Conservation (phyloP, 495 filamentous ascomycete species). For the Neohortaea acidophila region DNA sequence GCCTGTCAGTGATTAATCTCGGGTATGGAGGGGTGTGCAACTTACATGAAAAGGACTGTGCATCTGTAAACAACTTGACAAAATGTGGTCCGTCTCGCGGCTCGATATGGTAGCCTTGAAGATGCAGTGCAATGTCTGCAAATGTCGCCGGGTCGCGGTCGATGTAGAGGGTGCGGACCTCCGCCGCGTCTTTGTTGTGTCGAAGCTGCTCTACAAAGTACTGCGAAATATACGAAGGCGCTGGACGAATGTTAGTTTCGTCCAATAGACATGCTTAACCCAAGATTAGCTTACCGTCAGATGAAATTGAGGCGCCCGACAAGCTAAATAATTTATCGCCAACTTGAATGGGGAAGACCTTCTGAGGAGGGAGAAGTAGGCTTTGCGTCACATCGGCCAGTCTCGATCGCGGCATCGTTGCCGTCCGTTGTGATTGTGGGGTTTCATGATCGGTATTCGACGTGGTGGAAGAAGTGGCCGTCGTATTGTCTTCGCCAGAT, state of each 20-base stretch:
- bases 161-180: conserved; percentile 69
- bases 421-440: too few species aligned
- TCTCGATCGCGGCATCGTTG: too few species aligned
- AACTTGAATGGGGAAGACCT: conserved; percentile 88
- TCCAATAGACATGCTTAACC: too few species aligned
- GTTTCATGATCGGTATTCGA: too few species aligned
- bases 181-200: conserved; percentile 39
- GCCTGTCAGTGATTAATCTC: not conserved
- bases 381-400: too few species aligned
- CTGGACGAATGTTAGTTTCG: conserved; percentile 50
- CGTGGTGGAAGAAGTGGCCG: too few species aligned
- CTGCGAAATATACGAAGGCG: conserved; percentile 92
- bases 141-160: conserved; percentile 89
- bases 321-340: conserved; percentile 81
- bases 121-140: conserved; percentile 71
- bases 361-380: conserved; percentile 38
- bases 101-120: conserved; percentile 82
- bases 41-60: conserved; percentile 83
- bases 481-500: too few species aligned
- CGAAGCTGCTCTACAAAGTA: conserved; percentile 80
- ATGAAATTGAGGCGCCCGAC: conserved; percentile 87
- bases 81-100: conserved; percentile 75
- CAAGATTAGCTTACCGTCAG: conserved; percentile 92
- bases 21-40: not conserved
- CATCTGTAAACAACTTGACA: conserved; percentile 85